Base-by-base conservation (phyloP, 192 early-diverging fungal species). In the Coemansia sp. region DNA sequence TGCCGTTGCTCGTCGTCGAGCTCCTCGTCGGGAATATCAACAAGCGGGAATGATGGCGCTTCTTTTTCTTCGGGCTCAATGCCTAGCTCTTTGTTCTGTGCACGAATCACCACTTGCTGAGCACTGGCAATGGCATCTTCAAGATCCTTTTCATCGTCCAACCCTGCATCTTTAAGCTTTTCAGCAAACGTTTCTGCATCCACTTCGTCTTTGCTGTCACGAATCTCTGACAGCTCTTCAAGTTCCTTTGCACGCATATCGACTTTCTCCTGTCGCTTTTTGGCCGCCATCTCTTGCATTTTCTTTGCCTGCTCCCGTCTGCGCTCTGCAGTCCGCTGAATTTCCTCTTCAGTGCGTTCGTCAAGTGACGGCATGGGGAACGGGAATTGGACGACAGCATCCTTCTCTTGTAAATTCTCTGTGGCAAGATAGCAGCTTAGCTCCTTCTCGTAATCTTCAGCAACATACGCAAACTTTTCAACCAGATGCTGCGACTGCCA, bases 241-340 rank as follows among this genome's bases (percentile, higher is more conserved):
- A 89, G 80, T 45, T 88, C 79, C 54, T 81, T 78, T 51, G 87
- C 89, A 8, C 88, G 82, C 56, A 81, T 64, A 42, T 85, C 80
- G 28, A 91, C 66, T 84, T 94, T 94, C 45, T 94, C 88, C 52
- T 88, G 79, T 12, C 92, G 81, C 46, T 86, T 85, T 56, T 85
- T 87, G 5, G 87, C 90, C 0, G 90, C 90, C 56, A 87, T 82
- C 53, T 94, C 91, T 44, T 89, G 85, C 55, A 96, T 69, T 40
- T 88, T 70, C 49, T 78, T 80, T 36, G 84, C 84, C 53, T 88
- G 83, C 50, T 92, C 91, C 17, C 85, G 81, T 10, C 81, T 76
- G 49, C 83, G 85, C 11, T 87, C 85, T 12, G 89, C 81, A 23
- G 81, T 75, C 47, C 74, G 56, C 21, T 86, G 82, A 18, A 90